These are phyloP conservation scores for Phaeolepiota aurea DNA, from an alignment of 768 basidiomycete species.

Conservation along the genomic window DNA sequence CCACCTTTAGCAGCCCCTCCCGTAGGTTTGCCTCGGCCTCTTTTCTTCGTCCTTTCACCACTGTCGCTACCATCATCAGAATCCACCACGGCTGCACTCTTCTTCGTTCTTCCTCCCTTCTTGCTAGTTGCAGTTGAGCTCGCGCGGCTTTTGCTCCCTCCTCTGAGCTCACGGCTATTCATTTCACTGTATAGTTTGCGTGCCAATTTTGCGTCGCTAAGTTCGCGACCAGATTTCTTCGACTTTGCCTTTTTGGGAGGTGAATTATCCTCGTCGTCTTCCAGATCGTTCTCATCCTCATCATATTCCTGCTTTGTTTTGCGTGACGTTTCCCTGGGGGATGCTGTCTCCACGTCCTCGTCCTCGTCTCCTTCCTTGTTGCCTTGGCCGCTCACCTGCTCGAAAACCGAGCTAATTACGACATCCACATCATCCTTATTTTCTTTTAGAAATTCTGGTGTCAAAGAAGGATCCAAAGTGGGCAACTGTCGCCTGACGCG, in stretches of 20 bases:
- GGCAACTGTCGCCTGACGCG: conserved; percentile 73
- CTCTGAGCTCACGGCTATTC: conserved; percentile 51
- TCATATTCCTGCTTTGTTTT: conserved; percentile 30
- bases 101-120: conserved; percentile 35
- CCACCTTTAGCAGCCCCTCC: conserved; percentile 56
- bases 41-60: conserved; percentile 28
- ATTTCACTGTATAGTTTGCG: conserved; percentile 64
- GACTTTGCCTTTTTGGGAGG: conserved; percentile 40
- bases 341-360: conserved; percentile 18
- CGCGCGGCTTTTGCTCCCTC: conserved; percentile 26
- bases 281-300: conserved; percentile 21
- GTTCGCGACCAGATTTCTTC: conserved; percentile 37
- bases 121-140: conserved; percentile 30
- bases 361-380: conserved; percentile 20
- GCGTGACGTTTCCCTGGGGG: conserved; percentile 19
- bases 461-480: conserved; percentile 43
- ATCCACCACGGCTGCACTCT: conserved; percentile 47
- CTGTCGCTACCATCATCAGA: conserved; percentile 46
- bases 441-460: conserved; percentile 53
- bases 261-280: conserved; percentile 24
- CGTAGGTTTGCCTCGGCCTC: conserved; percentile 38
- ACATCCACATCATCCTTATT: conserved; percentile 62
- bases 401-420: conserved; percentile 61
- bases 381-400: conserved; percentile 38
- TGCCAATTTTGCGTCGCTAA: conserved; percentile 65